Conservation (phyloP, 129 eudicot species). For the Oenanthe sinensis region DNA sequence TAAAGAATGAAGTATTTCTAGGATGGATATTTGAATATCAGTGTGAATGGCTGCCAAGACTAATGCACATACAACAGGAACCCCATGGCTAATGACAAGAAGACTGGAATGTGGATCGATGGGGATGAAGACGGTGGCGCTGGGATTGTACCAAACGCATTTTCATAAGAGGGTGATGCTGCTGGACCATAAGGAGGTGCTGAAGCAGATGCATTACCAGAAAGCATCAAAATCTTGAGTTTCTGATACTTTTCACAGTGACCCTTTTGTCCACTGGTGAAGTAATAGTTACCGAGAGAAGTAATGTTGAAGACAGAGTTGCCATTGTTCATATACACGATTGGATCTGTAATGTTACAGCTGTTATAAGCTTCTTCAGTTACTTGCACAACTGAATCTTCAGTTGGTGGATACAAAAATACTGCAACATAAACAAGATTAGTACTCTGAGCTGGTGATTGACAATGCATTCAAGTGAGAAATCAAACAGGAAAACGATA, state of each 20-base stretch:
- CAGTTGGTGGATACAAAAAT: slow-evolving; percentile 90
- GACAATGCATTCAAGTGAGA: not conserved
- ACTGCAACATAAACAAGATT: slow-evolving; percentile 34
- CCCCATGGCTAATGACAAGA: slow-evolving; percentile 24
- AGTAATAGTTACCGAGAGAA: slow-evolving; percentile 59
- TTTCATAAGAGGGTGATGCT: slow-evolving; percentile 57
- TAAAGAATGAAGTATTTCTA: not conserved
- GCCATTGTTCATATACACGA: slow-evolving; percentile 78
- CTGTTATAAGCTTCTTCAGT: slow-evolving; percentile 46
- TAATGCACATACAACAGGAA: slow-evolving; percentile 28
- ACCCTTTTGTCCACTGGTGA: slow-evolving; percentile 78
- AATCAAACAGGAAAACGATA: not conserved
- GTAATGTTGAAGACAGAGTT: slow-evolving; percentile 79
- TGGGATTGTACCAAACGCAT: slow-evolving; percentile 77
- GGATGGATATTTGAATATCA: not conserved
- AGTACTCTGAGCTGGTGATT: not conserved
- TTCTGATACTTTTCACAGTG: slow-evolving; percentile 74
- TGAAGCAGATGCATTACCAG: slow-evolving; percentile 46
- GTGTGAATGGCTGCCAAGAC: slow-evolving; percentile 18
- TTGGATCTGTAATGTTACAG: slow-evolving; percentile 81
- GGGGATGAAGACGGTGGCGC: slow-evolving; percentile 39
- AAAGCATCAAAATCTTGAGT: slow-evolving; percentile 42
- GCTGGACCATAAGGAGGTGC: slow-evolving; percentile 50
- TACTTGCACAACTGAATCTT: slow-evolving; percentile 89
- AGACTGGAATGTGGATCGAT: slow-evolving; percentile 18